Base-by-base conservation (phyloP, 805 yeast species). In the Candida ficus region DNA sequence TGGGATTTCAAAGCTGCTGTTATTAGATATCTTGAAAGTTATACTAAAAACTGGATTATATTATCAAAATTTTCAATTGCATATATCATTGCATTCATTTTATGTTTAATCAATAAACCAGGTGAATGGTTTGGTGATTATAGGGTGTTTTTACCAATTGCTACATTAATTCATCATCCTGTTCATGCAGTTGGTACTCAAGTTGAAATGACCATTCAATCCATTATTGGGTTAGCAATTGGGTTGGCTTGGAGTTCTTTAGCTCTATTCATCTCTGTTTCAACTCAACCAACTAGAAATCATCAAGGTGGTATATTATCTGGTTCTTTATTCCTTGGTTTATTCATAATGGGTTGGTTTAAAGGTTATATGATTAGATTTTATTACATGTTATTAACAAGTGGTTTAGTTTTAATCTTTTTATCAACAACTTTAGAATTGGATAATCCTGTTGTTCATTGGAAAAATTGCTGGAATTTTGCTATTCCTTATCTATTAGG, bases 241-340 rank as follows among this genome's bases (percentile, higher is more conserved):
- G 77, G 71, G 3, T 43, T 70, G 30, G 76, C 69, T 0, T 70
- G 75, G 72, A 60, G 71, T 2, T 53, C 71, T 0, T 42, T 72
- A 20, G 68, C 74, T 1, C 52, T 72, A 50, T 68, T 57, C 38
- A 52, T 73, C 1, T 63, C 76, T 4, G 59, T 61, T 0, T 60
- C 67, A 1, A 68, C 72, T 2, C 53, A 53, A n/a, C 65, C 69
- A 2, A 60, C 71, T 0, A 56, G 66, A 17, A 48, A 57, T 9
- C 69, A 69, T 28, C 72, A 64, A 45, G 77, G 76, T 29, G 76
- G 75, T 18, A 58, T 73, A 5, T 48, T 71, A 11, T 71, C 72
- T 14, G 57, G 64, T 1, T 69, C 75, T 31, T 43, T 71, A 18
- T 48, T 66, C 10, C 20, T 71, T 14, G 69, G 71, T 0, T 36